phyloP scores from a whole-genome alignment of 1,284 basidiomycete species.

The Sanghuangporus baumii region DNA sequence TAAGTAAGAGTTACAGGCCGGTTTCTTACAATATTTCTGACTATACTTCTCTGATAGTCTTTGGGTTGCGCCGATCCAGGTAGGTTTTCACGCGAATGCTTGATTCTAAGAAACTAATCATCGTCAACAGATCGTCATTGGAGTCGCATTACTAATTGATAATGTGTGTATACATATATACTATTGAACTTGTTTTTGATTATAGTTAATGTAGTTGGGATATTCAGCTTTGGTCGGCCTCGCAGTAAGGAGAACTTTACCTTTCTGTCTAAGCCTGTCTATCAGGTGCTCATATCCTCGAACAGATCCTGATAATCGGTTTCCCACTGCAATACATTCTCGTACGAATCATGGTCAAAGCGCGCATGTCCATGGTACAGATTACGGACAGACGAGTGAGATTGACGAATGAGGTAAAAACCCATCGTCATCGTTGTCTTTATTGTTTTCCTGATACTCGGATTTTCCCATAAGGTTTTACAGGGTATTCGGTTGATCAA shows the following conservation, averaged over 20 bases:
- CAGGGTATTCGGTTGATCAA: constrained; percentile 62
- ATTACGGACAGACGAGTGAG: constrained; percentile 70
- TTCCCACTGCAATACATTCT: constrained; percentile 61
- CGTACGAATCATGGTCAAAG: constrained; percentile 58
- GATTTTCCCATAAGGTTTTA: constrained; percentile 36
- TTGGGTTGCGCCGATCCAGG: constrained; percentile 54
- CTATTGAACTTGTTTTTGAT: not conserved
- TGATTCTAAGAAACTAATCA: not conserved
- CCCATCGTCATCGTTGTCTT: not conserved
- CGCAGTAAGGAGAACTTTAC: constrained; percentile 37
- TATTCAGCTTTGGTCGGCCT: constrained; percentile 69
- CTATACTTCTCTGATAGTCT: constrained; percentile 31
- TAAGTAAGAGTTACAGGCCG: constrained; percentile 30
- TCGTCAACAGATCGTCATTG: constrained; percentile 47
- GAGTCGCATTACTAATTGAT: constrained; percentile 58
- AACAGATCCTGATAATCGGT: constrained; percentile 46
- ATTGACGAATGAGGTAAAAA: constrained; percentile 54
- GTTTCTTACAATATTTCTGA: not conserved
- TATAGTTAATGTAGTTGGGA: constrained; percentile 43
- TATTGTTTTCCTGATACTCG: not conserved
- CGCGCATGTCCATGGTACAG: constrained; percentile 60
- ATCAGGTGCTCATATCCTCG: not conserved
- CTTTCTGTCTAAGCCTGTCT: constrained; percentile 5
- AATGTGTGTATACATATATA: constrained; percentile 34
- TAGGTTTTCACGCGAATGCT: constrained; percentile 18